phyloP scores from a whole-genome alignment of 2,329 filamentous ascomycete species.

The Ramularia endophylla region DNA sequence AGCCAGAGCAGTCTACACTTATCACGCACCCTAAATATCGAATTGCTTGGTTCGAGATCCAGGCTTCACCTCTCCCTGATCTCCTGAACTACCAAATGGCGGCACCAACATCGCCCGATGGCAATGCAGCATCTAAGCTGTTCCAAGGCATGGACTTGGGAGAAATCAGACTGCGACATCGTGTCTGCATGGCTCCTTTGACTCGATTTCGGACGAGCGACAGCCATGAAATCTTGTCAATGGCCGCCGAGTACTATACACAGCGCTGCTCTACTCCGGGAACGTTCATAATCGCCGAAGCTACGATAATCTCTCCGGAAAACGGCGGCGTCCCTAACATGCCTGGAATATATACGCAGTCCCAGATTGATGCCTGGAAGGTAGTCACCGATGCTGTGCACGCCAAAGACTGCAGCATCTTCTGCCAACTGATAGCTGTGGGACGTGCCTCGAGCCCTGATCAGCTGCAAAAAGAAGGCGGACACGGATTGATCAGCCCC shows the following conservation, averaged over 20 bases:
- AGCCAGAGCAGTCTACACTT: no score
- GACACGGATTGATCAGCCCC: conserved; percentile 23
- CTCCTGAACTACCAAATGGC: no score
- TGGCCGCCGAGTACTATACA: conserved; percentile 32
- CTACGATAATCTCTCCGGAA: conserved; percentile 27
- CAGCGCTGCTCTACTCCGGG: conserved; percentile 27
- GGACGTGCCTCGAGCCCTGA: conserved; percentile 41
- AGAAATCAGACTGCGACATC: conserved; percentile 35
- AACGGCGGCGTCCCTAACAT: conserved; percentile 24
- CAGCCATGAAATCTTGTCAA: conserved; percentile 37
- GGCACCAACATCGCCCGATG: no score
- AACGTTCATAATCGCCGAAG: conserved; percentile 29
- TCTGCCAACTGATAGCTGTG: conserved; percentile 41
- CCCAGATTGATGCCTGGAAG: conserved; percentile 46
- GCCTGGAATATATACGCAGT: conserved; percentile 25
- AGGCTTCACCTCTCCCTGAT: no score
- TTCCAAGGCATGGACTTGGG: conserved; percentile 39
- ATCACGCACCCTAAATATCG: no score
- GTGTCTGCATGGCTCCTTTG: conserved; percentile 50
- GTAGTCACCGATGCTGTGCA: conserved; percentile 47
- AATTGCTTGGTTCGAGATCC: no score
- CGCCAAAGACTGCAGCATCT: conserved; percentile 44
- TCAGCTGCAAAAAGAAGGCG: conserved; percentile 15
- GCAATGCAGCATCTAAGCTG: conserved; percentile 17
- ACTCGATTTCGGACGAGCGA: conserved; percentile 44